Conservation (phyloP, 257 asterid species). For the Forsythia viridissima region DNA sequence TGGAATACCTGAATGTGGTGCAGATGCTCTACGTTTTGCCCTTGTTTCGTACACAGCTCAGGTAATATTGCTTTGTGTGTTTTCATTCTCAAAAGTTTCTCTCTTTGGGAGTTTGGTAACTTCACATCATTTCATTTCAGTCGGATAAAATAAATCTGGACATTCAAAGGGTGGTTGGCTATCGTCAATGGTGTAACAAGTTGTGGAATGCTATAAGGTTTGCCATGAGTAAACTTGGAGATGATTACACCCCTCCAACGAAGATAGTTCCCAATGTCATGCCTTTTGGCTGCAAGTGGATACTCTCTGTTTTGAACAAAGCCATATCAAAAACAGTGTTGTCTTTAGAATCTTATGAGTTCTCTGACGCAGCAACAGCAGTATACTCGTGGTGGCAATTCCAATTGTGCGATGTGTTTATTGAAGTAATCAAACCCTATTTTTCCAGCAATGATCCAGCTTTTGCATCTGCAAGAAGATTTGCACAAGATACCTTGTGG, state of each 20-base stretch:
- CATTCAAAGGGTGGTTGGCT: conserved; percentile 92
- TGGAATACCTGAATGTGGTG: conserved; percentile 94
- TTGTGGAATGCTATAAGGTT: conserved; percentile 96
- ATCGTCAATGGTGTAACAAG: conserved; percentile 98
- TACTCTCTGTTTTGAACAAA: conserved; percentile 80
- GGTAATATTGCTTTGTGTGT: conserved; percentile 41
- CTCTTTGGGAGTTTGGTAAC: conserved; percentile 2
- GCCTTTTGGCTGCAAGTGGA: conserved; percentile 98
- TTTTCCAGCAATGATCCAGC: conserved; percentile 55
- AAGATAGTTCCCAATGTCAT: conserved; percentile 47
- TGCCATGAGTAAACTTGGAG: conserved; percentile 95
- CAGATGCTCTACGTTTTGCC: conserved; percentile 96
- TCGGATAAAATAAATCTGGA: conserved; percentile 89
- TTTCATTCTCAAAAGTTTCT: conserved; percentile 13
- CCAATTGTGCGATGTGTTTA: conserved; percentile 89
- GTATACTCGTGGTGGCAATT: conserved; percentile 91
- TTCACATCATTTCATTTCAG: conserved; percentile 46
- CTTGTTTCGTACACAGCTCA: conserved; percentile 94
- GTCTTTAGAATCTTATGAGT: conserved; percentile 72
- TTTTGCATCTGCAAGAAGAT: conserved; percentile 48
- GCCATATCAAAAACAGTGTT: conserved; percentile 71
- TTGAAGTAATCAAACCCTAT: conserved; percentile 92
- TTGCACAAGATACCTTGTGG: conserved; percentile 90
- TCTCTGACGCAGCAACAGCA: conserved; percentile 91
- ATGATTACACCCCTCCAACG: conserved; percentile 76